Conservation (phyloP, 768 basidiomycete species). For the Mycena vitilis region DNA sequence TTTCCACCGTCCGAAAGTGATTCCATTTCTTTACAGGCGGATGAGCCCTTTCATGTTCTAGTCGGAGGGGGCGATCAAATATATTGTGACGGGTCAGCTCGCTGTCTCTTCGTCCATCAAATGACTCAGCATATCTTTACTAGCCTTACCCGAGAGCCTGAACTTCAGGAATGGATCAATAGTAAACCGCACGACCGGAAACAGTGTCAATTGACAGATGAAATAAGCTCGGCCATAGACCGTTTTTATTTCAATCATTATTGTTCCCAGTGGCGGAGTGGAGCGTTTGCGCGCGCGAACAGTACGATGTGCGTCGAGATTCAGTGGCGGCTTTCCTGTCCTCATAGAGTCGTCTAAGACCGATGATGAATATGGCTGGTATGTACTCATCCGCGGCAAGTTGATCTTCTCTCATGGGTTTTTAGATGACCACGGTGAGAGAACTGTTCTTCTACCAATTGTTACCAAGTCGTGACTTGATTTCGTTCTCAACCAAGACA, state of each 20-base stretch:
- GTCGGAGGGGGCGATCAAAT: constrained; percentile 96
- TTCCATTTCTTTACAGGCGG: constrained; percentile 39
- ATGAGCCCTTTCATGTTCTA: constrained; percentile 87
- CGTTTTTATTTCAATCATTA: constrained; percentile 94
- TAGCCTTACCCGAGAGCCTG: constrained; percentile 87
- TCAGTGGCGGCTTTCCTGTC: constrained; percentile 10
- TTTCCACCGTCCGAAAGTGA: background rate
- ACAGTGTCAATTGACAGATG: constrained; percentile 68
- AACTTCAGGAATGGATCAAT: constrained; percentile 87
- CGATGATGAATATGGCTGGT: constrained; percentile 90
- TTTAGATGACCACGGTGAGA: constrained; percentile 84
- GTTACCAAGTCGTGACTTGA: constrained; percentile 19
- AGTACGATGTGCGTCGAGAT: constrained; percentile 74
- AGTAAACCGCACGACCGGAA: constrained; percentile 71
- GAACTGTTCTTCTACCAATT: constrained; percentile 29
- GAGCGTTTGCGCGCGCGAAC: constrained; percentile 92
- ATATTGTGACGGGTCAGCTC: constrained; percentile 80
- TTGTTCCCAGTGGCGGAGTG: constrained; percentile 85
- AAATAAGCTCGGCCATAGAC: constrained; percentile 82
- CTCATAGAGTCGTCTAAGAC: constrained; percentile 2
- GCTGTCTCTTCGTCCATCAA: constrained; percentile 9
- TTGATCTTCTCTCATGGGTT: constrained; percentile 11
- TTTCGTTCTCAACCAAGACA: constrained; percentile 44
- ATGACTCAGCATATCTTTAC: constrained; percentile 16
- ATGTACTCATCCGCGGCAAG: constrained; percentile 38